Conservation (phyloP, 768 basidiomycete species). For the Pleurotus cornucopiae region DNA sequence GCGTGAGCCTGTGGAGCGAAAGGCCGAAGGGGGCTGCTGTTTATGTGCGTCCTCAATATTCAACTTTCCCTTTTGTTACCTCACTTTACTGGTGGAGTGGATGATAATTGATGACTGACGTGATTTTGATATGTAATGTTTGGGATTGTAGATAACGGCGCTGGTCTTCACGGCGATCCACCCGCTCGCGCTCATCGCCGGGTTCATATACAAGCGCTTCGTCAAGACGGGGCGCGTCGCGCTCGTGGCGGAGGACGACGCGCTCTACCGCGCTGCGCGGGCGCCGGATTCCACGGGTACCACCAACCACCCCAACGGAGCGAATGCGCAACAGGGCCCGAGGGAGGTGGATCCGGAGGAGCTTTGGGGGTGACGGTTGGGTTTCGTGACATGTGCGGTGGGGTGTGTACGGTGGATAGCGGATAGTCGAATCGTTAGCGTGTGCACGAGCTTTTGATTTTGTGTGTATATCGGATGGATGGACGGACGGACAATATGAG, state of each 20-base stretch:
- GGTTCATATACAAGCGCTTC: conserved; percentile 36
- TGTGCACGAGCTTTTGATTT: too few relatives aligned
- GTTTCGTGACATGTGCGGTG: too few relatives aligned
- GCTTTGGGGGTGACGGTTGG: conserved; percentile 24
- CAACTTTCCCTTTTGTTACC: too few relatives aligned
- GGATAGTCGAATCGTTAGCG: too few relatives aligned
- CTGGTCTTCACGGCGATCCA: conserved; percentile 65
- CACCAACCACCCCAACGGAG: conserved; percentile 1
- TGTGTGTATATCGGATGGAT: too few relatives aligned
- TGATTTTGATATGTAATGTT: background rate
- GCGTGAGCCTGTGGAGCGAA: conserved; percentile 57
- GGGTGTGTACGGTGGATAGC: too few relatives aligned
- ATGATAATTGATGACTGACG: too few relatives aligned
- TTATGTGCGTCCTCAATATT: conserved; percentile 40
- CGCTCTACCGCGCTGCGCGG: conserved; percentile 8
- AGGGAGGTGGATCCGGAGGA: conserved; percentile 40
- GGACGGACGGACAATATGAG: too few relatives aligned
- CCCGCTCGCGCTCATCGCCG: conserved; percentile 52
- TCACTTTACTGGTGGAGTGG: too few relatives aligned
- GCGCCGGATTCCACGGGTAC: conserved; percentile 8
- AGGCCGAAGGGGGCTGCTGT: conserved; percentile 62
- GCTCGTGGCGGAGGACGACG: conserved; percentile 36
- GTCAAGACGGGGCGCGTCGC: conserved; percentile 19
- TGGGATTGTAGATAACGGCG: conserved; percentile 36
- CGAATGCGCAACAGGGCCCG: conserved; percentile 20